Percentiles rank a stretch among this genome's conserved stretches.
phyloP scores from a whole-genome alignment of 768 basidiomycete genomes.

The Exidia glandulosa region DNA sequence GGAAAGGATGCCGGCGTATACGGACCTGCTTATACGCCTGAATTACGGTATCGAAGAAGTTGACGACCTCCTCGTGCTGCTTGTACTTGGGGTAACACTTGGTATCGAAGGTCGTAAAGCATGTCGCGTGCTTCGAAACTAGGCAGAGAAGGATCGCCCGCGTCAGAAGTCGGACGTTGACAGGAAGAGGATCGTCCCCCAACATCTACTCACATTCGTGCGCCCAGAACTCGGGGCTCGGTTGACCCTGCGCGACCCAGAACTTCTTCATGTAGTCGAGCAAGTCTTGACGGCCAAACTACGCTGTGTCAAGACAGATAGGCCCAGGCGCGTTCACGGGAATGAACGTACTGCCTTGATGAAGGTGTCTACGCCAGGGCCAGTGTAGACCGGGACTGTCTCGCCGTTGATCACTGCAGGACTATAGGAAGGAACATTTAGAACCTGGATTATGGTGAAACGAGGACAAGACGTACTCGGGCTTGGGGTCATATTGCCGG shows the following conservation, averaged over 20 bases:
- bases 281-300: conserved; percentile 26
- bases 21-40: conserved; percentile 17
- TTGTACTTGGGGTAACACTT: conserved; percentile 54
- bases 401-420: conserved; percentile 38
- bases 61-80: conserved; percentile 56
- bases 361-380: conserved; percentile 49
- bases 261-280: conserved; percentile 41
- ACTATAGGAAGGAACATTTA: conserved; percentile 19
- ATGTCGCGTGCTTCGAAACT: conserved; percentile 66
- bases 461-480: too few relatives aligned
- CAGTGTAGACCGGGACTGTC: conserved; percentile 41
- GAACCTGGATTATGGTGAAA: not conserved
- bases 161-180: conserved; percentile 9
- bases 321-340: not conserved
- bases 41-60: conserved; percentile 53
- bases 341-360: conserved; percentile 35
- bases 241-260: conserved; percentile 56
- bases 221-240: conserved; percentile 56
- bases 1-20: not conserved
- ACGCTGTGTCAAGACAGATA: not conserved
- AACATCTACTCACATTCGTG: conserved; percentile 35
- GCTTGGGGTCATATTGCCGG: conserved; percentile 48
- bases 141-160: not conserved
- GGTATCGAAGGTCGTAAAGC: conserved; percentile 66
- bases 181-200: conserved; percentile 1